Evolutionary conservation across 139 green algal species (phyloP).

Genomic region (Closterium sp.): DNA sequence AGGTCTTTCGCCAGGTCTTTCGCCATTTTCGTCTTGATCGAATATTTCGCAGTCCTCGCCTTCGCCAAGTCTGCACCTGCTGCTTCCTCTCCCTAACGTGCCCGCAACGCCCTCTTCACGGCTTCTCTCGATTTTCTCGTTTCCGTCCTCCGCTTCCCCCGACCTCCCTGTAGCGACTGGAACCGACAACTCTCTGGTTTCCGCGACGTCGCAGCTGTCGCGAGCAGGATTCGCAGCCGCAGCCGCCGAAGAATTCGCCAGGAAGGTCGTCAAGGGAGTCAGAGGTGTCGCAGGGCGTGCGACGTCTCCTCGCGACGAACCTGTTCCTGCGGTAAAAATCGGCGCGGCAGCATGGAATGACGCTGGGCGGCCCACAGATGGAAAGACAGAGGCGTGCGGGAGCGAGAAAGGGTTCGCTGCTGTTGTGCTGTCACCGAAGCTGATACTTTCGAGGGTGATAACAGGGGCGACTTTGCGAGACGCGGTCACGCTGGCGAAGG

Average conservation of each 20-base stretch:
- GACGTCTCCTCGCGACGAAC: background rate
- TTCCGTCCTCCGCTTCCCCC: too few species aligned
- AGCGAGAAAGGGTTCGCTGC: background rate
- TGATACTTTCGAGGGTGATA: background rate
- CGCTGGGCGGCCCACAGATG: background rate
- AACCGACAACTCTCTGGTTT: background rate
- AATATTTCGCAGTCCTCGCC: background rate
- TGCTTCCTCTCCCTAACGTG: too few species aligned
- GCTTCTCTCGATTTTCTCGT: too few species aligned
- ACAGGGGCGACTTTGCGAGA: background rate
- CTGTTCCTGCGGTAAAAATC: background rate
- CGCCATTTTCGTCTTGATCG: background rate
- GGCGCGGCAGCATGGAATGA: background rate
- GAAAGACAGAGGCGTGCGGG: background rate
- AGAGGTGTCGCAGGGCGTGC: background rate
- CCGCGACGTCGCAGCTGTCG: background rate
- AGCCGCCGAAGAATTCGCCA: background rate
- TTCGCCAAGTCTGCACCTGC: background rate
- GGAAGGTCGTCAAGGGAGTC: background rate
- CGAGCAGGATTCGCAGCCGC: background rate
- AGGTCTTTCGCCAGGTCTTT: background rate
- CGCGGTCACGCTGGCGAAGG: background rate
- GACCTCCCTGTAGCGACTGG: background rate
- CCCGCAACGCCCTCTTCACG: too few species aligned
- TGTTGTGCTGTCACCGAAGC: background rate